A percentile compares a stretch with the other conserved stretches of the same genome.
phyloP scores from a whole-genome alignment of 768 basidiomycete species.

The Suillus occidentalis region DNA sequence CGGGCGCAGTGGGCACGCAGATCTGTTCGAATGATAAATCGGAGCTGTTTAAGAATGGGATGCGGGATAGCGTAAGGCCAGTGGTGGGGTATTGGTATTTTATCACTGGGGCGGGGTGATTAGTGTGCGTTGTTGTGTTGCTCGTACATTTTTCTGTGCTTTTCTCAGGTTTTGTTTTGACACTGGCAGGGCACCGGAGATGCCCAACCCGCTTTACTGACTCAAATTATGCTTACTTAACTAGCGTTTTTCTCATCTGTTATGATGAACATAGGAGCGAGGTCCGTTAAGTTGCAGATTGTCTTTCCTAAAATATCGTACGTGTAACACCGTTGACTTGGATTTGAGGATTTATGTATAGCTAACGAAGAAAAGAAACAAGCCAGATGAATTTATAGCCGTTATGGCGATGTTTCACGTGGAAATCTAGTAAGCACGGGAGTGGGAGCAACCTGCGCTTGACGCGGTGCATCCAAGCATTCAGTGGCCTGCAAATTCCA shows the following conservation, averaged over 20 bases:
- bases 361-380: too few species aligned
- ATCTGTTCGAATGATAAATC: constrained; percentile 33
- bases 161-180: neutral
- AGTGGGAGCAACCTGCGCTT: too few species aligned
- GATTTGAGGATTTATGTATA: too few species aligned
- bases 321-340: too few species aligned
- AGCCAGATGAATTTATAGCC: too few species aligned
- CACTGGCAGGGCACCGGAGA: neutral
- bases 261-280: neutral
- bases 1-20: constrained; percentile 31
- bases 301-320: too few species aligned
- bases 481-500: too few species aligned
- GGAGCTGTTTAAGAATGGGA: constrained; percentile 33
- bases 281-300: too few species aligned
- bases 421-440: too few species aligned
- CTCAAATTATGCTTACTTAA: neutral
- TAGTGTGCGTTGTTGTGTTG: neutral
- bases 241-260: neutral
- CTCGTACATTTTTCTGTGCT: neutral
- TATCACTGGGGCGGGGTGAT: neutral
- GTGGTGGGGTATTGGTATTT: constrained; percentile 37
- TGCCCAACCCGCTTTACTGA: neutral
- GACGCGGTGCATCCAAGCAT: too few species aligned
- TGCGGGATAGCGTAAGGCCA: constrained; percentile 33
- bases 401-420: too few species aligned